These are phyloP conservation scores for Teratosphaeria pseudoeucalypti DNA, from an alignment of 2,329 filamentous ascomycete genomes.

Conservation along the genomic window DNA sequence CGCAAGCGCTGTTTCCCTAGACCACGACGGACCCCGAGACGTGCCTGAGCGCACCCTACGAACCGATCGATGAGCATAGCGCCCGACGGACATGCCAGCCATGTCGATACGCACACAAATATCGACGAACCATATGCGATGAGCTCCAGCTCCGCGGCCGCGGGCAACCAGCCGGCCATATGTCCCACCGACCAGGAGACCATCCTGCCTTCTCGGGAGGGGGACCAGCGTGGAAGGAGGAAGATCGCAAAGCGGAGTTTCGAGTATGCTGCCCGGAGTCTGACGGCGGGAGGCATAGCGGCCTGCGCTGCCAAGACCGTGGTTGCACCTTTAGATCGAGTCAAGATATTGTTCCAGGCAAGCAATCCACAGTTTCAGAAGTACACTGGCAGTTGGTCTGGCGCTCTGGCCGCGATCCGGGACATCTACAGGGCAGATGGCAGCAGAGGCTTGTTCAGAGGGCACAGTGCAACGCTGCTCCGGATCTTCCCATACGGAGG, in stretches of 20 bases:
- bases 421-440: constrained; percentile 75
- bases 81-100: constrained; percentile 1
- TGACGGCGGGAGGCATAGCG: constrained; percentile 77
- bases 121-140: constrained; percentile 29
- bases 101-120: constrained; percentile 6
- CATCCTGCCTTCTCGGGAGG: constrained; percentile 31
- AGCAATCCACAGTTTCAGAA: constrained; percentile 89
- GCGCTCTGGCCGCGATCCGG: constrained; percentile 68
- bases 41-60: background rate
- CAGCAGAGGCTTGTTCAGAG: constrained; percentile 68
- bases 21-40: background rate
- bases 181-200: constrained; percentile 45
- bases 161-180: constrained; percentile 29
- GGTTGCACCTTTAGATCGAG: constrained; percentile 88
- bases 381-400: constrained; percentile 81
- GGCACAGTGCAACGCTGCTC: constrained; percentile 85
- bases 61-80: background rate
- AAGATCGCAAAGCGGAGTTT: constrained; percentile 60
- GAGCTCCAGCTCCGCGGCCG: constrained; percentile 15
- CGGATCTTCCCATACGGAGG: constrained; percentile 95
- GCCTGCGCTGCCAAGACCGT: constrained; percentile 92
- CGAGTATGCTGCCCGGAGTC: constrained; percentile 76
- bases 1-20: background rate
- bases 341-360: constrained; percentile 97
- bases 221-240: constrained; percentile 21